phyloP scores from a whole-genome alignment of 305 asterid species.

The Nicotiana rustica region DNA sequence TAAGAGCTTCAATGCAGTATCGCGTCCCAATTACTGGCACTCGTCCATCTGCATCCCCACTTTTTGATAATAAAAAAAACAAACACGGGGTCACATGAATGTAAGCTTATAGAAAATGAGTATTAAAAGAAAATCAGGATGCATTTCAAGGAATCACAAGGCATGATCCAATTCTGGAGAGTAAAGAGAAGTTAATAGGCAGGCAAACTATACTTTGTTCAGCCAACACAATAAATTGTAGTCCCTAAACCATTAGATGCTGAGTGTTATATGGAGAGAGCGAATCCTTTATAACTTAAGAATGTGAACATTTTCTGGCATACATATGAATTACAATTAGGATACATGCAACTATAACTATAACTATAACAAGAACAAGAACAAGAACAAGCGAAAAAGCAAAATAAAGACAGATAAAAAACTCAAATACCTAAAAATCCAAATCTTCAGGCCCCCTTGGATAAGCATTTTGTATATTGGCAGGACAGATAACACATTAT shows the following conservation, averaged over 20 bases:
- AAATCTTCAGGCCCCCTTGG: conserved; percentile 76
- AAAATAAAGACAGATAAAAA: not conserved
- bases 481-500: conserved; percentile 58
- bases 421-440: conserved; percentile 72
- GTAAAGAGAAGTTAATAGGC: too few relatives aligned
- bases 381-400: not conserved
- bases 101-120: not conserved
- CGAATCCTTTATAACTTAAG: not conserved
- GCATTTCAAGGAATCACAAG: not conserved
- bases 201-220: not conserved
- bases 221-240: not conserved
- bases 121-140: not conserved
- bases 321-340: not conserved
- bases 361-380: not conserved
- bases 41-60: conserved; percentile 91
- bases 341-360: not conserved
- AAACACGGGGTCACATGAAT: not conserved
- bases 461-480: conserved; percentile 72
- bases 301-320: too few relatives aligned
- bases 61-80: not conserved
- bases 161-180: not conserved
- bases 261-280: not conserved
- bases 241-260: not conserved
- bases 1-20: conserved; percentile 70
- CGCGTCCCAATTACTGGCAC: conserved; percentile 83